Evolutionary conservation across 192 early-diverging fungal genomes (phyloP), one percentile per base, ranked within the genome.

Genomic region (Coemansia sp.): DNA sequence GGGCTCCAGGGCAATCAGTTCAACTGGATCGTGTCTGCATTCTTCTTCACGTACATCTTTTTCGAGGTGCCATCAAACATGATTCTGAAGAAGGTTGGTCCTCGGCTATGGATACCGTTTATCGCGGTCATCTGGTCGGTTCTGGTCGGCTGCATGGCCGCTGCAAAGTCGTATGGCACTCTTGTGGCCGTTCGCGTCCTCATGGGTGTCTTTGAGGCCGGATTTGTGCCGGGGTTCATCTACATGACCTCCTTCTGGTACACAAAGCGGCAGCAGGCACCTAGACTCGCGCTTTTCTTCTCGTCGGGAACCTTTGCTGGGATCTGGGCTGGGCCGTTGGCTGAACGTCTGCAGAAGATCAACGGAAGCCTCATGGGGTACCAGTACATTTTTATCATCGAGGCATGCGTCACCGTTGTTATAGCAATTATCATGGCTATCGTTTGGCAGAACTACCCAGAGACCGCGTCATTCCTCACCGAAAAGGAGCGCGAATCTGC

Each of bases 201-300:
- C 19, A 34, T 83, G 70, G 82, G 82, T 9, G 52, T 65, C 0
- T 79, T 80, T 59, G 73, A 83, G 62, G 89, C 89, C 34, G 92
- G 92, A 0, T 90, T 89, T 61, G 84, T 91, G 25, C 92, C 92
- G 4, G 92, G 90, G 23, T 84, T 91, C 34, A 68, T 90, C 56
- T 85, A 80, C 61, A 67, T 81, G 40, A 69, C 77, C 11, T 78
- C 81, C 20, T 82, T 86, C 57, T 86, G 85, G 85, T 86, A 84
- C 76, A 69, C 69, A 0, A 58, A 62, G 41, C 49, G 70, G 46
- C 79, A 86, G 60, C 74, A 74, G 46, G 78, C 67, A 2, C 73
- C 71, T 0, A 67, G 84, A 3, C 74, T 85, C 6, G 69, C 75
- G 32, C 50, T 74, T 61, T 85, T 84, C 66, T 85, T 82, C 68